Conservation (phyloP, 192 early-diverging fungal species). For the Mortierella antarctica region DNA sequence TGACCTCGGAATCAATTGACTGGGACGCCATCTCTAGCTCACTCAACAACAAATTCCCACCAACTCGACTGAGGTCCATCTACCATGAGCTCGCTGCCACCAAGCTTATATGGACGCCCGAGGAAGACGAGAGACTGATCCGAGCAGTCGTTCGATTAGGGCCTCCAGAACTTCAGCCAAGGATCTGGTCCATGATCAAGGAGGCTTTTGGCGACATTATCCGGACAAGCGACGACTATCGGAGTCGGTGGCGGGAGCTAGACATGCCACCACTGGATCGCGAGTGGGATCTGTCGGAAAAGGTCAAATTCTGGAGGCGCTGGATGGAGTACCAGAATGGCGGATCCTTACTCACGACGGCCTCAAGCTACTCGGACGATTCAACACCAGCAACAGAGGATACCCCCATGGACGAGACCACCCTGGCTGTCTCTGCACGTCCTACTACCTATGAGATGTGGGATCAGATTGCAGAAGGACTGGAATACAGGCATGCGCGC, state of each 20-base stretch:
- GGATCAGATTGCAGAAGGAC: conserved; percentile 46
- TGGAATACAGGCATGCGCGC: conserved; percentile 38
- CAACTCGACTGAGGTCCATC: conserved; percentile 7
- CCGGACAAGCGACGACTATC: conserved; percentile 29
- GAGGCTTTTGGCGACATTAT: conserved; percentile 27
- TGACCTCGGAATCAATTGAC: conserved; percentile 17
- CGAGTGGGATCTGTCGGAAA: conserved; percentile 39
- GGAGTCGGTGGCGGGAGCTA: conserved; percentile 25
- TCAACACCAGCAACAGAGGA: background rate
- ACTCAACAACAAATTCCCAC: conserved; percentile 30
- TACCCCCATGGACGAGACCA: background rate
- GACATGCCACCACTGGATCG: conserved; percentile 41
- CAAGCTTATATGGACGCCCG: conserved; percentile 44
- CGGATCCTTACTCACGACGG: conserved; percentile 8
- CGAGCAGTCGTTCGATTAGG: conserved; percentile 43
- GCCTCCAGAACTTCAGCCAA: conserved; percentile 37
- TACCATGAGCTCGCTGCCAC: conserved; percentile 31
- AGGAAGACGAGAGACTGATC: conserved; percentile 39
- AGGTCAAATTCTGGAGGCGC: conserved; percentile 40
- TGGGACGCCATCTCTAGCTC: conserved; percentile 18
- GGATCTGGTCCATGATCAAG: conserved; percentile 40
- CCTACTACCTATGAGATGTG: conserved; percentile 3
- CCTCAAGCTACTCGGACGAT: background rate
- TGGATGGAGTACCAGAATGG: conserved; percentile 19
- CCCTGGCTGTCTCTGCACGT: too few relatives aligned